Percentiles rank a stretch among this genome's conserved stretches.
Evolutionary conservation across 495 filamentous ascomycete species (phyloP).

Genomic region (Cercophora samala): DNA sequence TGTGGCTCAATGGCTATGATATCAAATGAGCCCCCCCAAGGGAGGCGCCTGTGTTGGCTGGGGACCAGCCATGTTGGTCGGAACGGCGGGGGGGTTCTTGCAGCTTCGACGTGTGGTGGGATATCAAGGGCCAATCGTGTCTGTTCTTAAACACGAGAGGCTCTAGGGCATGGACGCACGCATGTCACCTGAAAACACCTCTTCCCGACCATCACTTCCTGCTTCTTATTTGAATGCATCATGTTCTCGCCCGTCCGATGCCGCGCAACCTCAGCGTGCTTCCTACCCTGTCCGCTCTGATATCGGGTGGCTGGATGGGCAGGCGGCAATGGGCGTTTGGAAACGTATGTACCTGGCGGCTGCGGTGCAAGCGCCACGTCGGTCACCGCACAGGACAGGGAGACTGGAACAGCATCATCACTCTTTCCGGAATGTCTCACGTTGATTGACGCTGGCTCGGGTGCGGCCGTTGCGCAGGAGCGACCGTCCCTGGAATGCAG

Average conservation of each 20-base stretch:
- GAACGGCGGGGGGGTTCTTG: not conserved
- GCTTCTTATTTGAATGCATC: not conserved
- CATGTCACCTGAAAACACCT: not conserved
- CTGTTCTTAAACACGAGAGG: not conserved
- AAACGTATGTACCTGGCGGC: not conserved
- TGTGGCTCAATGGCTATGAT: conserved; percentile 70
- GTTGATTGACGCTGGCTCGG: not conserved
- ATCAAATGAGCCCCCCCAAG: conserved; percentile 25
- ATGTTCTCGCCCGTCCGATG: not conserved
- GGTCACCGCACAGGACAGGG: not conserved
- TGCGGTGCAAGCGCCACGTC: conserved; percentile 1
- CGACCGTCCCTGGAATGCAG: not conserved
- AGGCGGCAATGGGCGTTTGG: not conserved
- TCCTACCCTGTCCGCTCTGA: not conserved
- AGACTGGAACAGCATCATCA: not conserved
- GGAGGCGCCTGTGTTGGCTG: not conserved
- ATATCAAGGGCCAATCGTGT: conserved; percentile 1
- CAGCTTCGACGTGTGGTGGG: not conserved
- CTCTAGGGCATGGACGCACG: not conserved
- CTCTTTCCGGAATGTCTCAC: not conserved
- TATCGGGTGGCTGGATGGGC: not conserved
- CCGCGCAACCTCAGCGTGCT: not conserved
- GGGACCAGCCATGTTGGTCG: not conserved
- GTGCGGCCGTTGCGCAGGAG: not conserved
- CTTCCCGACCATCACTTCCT: not conserved